Conservation (phyloP, 192 early-diverging fungal species). For the Coemansia sp. region DNA sequence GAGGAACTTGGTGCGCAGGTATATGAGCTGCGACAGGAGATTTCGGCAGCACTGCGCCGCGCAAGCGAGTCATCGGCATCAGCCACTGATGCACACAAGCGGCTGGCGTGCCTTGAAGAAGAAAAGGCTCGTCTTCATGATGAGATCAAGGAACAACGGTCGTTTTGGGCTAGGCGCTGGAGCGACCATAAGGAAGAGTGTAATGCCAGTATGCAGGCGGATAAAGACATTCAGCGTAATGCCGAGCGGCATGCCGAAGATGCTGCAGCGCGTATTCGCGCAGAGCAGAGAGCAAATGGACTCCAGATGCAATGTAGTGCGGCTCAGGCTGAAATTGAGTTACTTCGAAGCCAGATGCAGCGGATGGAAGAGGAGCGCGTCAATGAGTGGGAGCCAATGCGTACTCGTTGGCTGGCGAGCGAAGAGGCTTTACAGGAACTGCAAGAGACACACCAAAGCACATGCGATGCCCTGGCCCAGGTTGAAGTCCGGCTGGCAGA, state of each 20-base stretch:
- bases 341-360: constrained; percentile 20
- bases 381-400: constrained; percentile 46
- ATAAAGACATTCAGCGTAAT: background rate
- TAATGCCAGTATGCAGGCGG: background rate
- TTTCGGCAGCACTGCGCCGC: constrained; percentile 28
- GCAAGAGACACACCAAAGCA: constrained; percentile 41
- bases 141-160: constrained; percentile 36
- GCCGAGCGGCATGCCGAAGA: constrained; percentile 19
- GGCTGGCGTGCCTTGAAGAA: constrained; percentile 29
- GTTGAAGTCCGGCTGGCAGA: constrained; percentile 39
- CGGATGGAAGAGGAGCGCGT: constrained; percentile 26
- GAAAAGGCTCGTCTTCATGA: constrained; percentile 23
- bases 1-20: constrained; percentile 34
- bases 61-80: constrained; percentile 13
- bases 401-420: constrained; percentile 36
- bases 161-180: constrained; percentile 37
- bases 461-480: constrained; percentile 40
- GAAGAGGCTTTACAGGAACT: constrained; percentile 45
- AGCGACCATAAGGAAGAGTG: constrained; percentile 27
- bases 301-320: constrained; percentile 19
- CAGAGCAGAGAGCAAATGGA: constrained; percentile 32
- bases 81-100: constrained; percentile 16
- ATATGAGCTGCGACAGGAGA: constrained; percentile 27
- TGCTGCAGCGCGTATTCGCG: constrained; percentile 32
- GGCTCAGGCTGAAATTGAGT: constrained; percentile 23